These are phyloP conservation scores for Russula brevipes DNA, from an alignment of 768 basidiomycete species.

Conservation along the genomic window DNA sequence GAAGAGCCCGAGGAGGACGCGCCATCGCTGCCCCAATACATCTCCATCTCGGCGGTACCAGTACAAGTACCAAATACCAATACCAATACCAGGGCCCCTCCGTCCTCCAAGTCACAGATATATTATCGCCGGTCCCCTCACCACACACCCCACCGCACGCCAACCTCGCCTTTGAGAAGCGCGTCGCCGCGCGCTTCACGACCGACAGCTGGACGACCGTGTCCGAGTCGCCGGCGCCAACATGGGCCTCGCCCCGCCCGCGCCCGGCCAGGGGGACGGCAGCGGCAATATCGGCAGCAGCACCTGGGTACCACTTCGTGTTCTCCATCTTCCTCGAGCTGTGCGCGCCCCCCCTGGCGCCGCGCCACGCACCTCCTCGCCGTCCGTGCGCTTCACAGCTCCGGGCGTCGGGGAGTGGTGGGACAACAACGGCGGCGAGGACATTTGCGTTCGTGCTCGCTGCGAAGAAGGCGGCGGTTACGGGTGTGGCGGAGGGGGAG, in stretches of 20 bases:
- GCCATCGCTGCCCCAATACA: neutral
- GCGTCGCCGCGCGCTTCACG: slow-evolving; percentile 45
- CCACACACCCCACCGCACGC: neutral
- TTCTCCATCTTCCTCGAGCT: slow-evolving; percentile 6
- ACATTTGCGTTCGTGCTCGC: slow-evolving; percentile 1
- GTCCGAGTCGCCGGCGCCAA: slow-evolving; percentile 37
- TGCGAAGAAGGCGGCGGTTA: neutral
- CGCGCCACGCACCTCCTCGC: neutral
- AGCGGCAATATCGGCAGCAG: neutral
- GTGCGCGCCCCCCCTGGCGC: too few relatives aligned
- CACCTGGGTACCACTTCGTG: slow-evolving; percentile 3
- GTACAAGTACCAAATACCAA: too few relatives aligned
- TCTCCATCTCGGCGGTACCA: too few relatives aligned
- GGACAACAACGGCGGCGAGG: slow-evolving; percentile 15
- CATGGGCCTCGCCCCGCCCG: neutral
- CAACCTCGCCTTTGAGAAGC: slow-evolving; percentile 44
- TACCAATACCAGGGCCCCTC: neutral
- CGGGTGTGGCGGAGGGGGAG: too few relatives aligned
- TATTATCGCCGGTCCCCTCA: slow-evolving; percentile 1
- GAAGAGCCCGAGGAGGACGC: neutral
- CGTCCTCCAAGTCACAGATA: neutral
- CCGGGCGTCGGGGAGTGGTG: slow-evolving; percentile 13
- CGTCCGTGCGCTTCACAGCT: neutral
- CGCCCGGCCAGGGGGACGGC: neutral
- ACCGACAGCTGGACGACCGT: slow-evolving; percentile 50